These are phyloP conservation scores for Ilex aquifolium DNA, from an alignment of 257 asterid species.

Conservation along the genomic window DNA sequence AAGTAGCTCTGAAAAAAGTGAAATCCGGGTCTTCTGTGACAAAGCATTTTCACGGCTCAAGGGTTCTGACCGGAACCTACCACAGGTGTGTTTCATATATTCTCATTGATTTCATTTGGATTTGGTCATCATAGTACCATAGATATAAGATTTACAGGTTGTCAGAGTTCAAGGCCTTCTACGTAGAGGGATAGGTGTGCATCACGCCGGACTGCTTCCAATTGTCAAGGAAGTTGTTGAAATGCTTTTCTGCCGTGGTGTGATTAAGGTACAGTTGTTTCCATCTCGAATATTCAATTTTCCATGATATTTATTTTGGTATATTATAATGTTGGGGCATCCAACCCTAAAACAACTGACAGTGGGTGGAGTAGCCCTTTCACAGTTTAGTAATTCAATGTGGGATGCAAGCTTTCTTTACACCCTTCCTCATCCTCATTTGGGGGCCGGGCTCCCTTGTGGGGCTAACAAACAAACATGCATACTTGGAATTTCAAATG, in stretches of 20 bases:
- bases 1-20: slow-evolving; percentile 89
- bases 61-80: slow-evolving; percentile 95
- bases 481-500: neutral
- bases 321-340: neutral
- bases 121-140: slow-evolving; percentile 19
- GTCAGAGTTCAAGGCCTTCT: slow-evolving; percentile 94
- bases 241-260: slow-evolving; percentile 99
- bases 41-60: slow-evolving; percentile 94
- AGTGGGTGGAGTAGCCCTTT: too few relatives aligned
- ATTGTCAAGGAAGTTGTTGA: slow-evolving; percentile 98
- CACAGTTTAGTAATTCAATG: too few relatives aligned
- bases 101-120: slow-evolving; percentile 6
- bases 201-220: slow-evolving; percentile 98
- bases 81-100: slow-evolving; percentile 58
- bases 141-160: slow-evolving; percentile 45
- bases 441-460: too few relatives aligned
- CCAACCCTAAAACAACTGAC: too few relatives aligned
- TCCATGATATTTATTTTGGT: slow-evolving; percentile 13
- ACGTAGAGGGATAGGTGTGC: slow-evolving; percentile 90
- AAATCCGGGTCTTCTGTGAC: slow-evolving; percentile 88
- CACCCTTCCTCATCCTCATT: too few relatives aligned
- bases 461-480: too few relatives aligned
- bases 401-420: too few relatives aligned
- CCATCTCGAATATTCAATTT: slow-evolving; percentile 4
- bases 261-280: slow-evolving; percentile 63